Conservation (phyloP, 1,139 yeast species). For the Taphrina communis region DNA sequence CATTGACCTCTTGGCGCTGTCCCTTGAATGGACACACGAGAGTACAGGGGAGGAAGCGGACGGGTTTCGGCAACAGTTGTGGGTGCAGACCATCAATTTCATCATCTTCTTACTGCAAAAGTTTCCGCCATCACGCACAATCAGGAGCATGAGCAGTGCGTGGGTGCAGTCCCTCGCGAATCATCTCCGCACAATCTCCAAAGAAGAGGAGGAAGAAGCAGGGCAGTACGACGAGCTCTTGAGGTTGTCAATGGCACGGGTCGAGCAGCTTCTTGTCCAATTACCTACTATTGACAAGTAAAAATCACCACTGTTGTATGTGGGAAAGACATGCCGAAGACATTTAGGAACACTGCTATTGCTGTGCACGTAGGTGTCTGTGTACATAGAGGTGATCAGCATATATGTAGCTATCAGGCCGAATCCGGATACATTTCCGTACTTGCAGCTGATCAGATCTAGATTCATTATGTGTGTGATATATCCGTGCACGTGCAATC, state of each 20-base stretch:
- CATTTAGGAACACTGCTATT: no score
- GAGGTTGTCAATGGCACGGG: not conserved
- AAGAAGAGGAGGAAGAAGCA: not conserved
- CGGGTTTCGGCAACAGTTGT: not conserved
- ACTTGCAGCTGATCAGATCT: no score
- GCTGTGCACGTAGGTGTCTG: no score
- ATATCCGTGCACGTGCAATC: no score
- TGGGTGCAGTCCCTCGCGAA: not conserved
- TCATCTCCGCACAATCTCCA: not conserved
- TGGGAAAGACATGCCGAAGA: no score
- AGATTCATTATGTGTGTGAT: no score
- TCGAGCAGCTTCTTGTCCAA: not conserved
- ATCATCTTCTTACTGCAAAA: constrained; percentile 16
- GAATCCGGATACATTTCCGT: no score
- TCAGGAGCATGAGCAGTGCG: not conserved
- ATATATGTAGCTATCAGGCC: no score
- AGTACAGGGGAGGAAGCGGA: not conserved
- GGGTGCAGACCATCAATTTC: constrained; percentile 5
- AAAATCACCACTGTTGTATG: no score
- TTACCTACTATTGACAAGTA: no score
- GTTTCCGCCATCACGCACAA: not conserved
- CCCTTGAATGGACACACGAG: not conserved
- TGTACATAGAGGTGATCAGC: no score
- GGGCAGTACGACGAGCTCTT: no score
- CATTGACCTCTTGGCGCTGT: not conserved